Conservation (phyloP, 495 filamentous ascomycete species). For the Penicilliopsis zonata region DNA sequence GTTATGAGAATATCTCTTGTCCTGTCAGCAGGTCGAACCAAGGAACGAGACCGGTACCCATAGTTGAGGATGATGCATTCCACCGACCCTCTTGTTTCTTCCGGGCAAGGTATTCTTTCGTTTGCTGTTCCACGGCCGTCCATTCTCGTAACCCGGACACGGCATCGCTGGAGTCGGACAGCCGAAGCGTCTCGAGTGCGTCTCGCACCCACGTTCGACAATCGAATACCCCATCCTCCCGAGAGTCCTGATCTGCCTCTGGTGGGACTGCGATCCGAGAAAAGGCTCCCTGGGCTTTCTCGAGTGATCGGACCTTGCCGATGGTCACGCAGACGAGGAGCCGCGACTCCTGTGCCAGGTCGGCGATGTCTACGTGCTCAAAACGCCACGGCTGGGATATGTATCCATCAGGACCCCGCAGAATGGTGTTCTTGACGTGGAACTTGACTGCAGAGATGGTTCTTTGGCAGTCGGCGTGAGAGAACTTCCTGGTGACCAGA, state of each 20-base stretch:
- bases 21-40: not conserved
- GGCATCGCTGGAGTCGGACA: not conserved
- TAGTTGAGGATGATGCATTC: too few species aligned
- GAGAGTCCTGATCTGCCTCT: not conserved
- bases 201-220: not conserved
- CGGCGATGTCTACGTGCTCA: not conserved
- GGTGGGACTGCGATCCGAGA: not conserved
- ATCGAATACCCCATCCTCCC: not conserved
- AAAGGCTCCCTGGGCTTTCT: too few species aligned
- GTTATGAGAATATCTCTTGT: not conserved
- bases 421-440: constrained; percentile 2
- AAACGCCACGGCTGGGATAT: not conserved
- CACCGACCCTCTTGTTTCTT: not conserved
- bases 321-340: not conserved
- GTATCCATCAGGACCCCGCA: not conserved
- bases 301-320: not conserved
- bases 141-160: not conserved
- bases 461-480: not conserved
- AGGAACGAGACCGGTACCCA: not conserved
- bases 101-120: not conserved
- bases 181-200: not conserved
- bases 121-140: not conserved
- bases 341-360: not conserved
- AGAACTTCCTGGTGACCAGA: constrained; percentile 4
- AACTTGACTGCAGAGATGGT: constrained; percentile 3